Conservation (phyloP, 257 asterid species). For the Nicotiana undulata region DNA sequence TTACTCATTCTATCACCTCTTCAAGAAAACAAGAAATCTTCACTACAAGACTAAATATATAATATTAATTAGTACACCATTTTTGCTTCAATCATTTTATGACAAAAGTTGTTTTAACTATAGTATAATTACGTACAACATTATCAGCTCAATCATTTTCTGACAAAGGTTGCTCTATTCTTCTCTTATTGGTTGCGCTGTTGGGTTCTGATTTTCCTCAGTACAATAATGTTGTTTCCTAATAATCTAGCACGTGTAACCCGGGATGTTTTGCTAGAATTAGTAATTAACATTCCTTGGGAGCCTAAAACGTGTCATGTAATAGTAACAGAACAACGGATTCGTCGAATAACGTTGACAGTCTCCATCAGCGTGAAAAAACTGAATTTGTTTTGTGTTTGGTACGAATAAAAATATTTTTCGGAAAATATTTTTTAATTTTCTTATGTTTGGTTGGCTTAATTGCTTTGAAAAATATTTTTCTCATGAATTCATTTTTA, state of each 20-base stretch:
- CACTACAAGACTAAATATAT: not conserved
- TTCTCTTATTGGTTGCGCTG: no score
- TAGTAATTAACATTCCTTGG: not conserved
- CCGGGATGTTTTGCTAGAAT: not conserved
- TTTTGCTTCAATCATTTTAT: slow-evolving; percentile 1
- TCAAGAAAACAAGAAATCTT: not conserved
- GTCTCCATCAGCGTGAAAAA: not conserved
- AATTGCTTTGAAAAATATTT: no score
- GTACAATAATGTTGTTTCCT: not conserved
- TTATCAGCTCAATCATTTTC: slow-evolving; percentile 4
- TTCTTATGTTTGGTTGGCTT: no score
- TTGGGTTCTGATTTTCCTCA: not conserved
- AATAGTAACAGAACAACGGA: not conserved
- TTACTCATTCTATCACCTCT: slow-evolving; percentile 21
- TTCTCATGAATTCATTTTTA: no score
- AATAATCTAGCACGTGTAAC: not conserved
- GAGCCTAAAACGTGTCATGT: slow-evolving; percentile 1
- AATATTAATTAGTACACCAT: not conserved
- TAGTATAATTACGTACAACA: not conserved
- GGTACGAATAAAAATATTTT: no score
- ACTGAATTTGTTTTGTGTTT: not conserved
- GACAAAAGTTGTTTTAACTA: not conserved
- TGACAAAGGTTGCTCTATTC: not conserved
- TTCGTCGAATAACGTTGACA: not conserved
- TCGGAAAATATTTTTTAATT: no score